Evolutionary conservation across 139 green algal species (phyloP).

Genomic region (Asterochloris erici): DNA sequence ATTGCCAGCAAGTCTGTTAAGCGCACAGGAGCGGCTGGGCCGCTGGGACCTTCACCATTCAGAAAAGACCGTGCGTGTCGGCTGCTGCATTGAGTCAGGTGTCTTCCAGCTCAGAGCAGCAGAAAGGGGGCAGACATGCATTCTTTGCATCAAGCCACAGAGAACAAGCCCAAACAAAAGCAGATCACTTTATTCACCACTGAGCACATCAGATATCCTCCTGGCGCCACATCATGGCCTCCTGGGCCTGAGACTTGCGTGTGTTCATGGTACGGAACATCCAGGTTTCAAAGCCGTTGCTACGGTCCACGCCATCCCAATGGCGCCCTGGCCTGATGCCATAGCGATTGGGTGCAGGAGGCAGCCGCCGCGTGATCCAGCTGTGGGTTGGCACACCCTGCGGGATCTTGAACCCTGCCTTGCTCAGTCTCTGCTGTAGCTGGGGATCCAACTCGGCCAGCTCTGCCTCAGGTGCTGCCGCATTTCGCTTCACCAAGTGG

Average conservation of each 20-base stretch:
- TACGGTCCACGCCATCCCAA: constrained; percentile 96
- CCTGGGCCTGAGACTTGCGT: constrained; percentile 35
- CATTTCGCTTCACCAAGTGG: constrained; percentile 52
- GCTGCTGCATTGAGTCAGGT: too few species aligned
- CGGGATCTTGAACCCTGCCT: constrained; percentile 84
- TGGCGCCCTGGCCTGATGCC: constrained; percentile 89
- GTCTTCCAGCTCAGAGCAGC: too few species aligned
- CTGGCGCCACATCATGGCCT: constrained; percentile 65
- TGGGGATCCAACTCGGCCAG: constrained; percentile 17
- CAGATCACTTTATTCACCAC: too few species aligned
- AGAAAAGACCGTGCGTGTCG: too few species aligned
- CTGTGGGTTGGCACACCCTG: constrained; percentile 88
- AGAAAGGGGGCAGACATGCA: too few species aligned
- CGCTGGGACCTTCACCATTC: too few species aligned
- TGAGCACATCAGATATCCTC: constrained; percentile 58
- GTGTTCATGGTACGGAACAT: constrained; percentile 68
- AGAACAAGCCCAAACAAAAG: too few species aligned
- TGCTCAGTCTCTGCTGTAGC: constrained; percentile 37
- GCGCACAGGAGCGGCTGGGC: too few species aligned
- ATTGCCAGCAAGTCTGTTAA: too few species aligned
- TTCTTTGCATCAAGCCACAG: too few species aligned
- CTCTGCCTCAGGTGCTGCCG: constrained; percentile 18
- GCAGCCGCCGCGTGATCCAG: constrained; percentile 83
- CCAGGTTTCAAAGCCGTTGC: constrained; percentile 89
- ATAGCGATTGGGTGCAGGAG: constrained; percentile 83